Evolutionary conservation across 768 basidiomycete species (phyloP).

Genomic region (Boletus fagicola): DNA sequence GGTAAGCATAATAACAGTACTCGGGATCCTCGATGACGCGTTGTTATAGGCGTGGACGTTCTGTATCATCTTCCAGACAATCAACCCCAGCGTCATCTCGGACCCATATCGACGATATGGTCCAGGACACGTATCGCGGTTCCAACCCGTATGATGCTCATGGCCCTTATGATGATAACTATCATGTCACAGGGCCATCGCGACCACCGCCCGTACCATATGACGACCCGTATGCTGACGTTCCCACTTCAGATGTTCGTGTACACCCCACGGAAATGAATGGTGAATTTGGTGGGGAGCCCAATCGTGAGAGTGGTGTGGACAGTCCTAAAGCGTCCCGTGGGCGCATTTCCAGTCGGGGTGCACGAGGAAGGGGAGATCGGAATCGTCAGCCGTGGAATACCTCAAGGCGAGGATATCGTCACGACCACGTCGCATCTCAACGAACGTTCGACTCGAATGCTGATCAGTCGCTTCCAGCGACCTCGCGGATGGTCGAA

Average conservation of each 20-base stretch:
- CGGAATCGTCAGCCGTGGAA: conserved; percentile 17
- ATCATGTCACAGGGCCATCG: conserved; percentile 47
- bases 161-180: conserved; percentile 69
- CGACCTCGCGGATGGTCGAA: conserved; percentile 48
- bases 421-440: conserved; percentile 12
- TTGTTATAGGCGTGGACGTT: conserved; percentile 48
- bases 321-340: not conserved
- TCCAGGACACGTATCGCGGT: conserved; percentile 43
- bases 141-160: conserved; percentile 65
- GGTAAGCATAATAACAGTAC: conserved; percentile 39
- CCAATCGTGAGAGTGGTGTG: conserved; percentile 25
- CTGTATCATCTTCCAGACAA: conserved; percentile 53
- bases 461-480: conserved; percentile 34
- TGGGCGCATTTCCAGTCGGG: conserved; percentile 28
- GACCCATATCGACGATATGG: conserved; percentile 54
- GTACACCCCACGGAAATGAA: not conserved
- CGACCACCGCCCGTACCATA: conserved; percentile 72
- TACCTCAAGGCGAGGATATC: conserved; percentile 20
- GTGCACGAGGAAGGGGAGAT: conserved; percentile 27
- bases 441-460: conserved; percentile 34
- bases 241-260: conserved; percentile 31
- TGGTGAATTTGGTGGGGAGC: conserved; percentile 16
- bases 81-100: conserved; percentile 54
- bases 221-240: conserved; percentile 73
- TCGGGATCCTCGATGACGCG: not conserved